Percentiles rank a stretch among this genome's conserved stretches.
These are phyloP conservation scores for Berberis vulgaris DNA, from an alignment of 164 flowering plant genomes.

Conservation along the genomic window DNA sequence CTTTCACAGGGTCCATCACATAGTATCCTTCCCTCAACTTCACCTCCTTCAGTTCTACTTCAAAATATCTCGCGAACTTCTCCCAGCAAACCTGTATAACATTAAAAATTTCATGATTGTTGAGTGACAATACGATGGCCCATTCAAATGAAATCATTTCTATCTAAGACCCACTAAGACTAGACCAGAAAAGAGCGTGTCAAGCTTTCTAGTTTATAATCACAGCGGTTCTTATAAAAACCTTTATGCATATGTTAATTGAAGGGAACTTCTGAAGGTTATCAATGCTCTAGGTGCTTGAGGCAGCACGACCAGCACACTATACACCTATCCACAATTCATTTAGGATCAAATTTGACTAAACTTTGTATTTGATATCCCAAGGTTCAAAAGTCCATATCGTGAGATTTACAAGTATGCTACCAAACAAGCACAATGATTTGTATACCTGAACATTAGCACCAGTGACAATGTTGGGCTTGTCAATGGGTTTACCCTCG, in stretches of 20 bases:
- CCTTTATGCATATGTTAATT: no score
- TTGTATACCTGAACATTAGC: constrained; percentile 26
- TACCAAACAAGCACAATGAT: no score
- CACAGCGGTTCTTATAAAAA: no score
- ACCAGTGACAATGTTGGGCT: constrained; percentile 27
- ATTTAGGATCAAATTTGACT: no score
- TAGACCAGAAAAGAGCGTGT: neutral
- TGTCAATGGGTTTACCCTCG: constrained; percentile 20
- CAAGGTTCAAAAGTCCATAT: no score
- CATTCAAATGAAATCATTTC: neutral
- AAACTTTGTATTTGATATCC: no score
- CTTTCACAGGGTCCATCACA: constrained; percentile 28
- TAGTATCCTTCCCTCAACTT: constrained; percentile 22
- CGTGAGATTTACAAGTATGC: no score
- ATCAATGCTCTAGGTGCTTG: no score
- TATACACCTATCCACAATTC: no score
- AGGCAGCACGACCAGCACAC: no score
- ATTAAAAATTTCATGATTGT: neutral
- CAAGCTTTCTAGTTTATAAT: neutral
- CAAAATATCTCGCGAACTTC: constrained; percentile 26
- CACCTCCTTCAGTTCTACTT: constrained; percentile 26
- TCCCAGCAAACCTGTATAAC: constrained; percentile 27
- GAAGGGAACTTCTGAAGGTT: no score
- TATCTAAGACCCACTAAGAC: neutral
- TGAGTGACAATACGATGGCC: neutral